Evolutionary conservation across 2,329 filamentous ascomycete species (phyloP).

Genomic region (Pseudogymnoascus sp.): DNA sequence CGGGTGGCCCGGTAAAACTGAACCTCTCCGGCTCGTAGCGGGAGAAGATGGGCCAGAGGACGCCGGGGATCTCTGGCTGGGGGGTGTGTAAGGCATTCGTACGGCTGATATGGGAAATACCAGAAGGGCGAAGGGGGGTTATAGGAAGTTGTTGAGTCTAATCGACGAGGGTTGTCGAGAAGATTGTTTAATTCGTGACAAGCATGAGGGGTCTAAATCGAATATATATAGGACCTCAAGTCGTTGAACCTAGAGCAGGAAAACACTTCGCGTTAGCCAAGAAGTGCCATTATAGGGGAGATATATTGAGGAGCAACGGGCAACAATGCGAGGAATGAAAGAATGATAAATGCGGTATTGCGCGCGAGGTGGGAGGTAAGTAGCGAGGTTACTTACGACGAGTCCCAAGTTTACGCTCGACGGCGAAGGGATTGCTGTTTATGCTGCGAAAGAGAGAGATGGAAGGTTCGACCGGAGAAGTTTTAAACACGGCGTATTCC

Average conservation of each 20-base stretch:
- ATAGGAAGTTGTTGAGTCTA: slow-evolving; percentile 17
- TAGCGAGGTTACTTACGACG: not conserved
- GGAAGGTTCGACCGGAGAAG: slow-evolving; percentile 12
- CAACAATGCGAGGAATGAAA: slow-evolving; percentile 1
- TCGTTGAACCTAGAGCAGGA: slow-evolving; percentile 19
- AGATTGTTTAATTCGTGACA: slow-evolving; percentile 17
- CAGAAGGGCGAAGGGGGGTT: slow-evolving; percentile 10
- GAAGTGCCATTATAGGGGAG: slow-evolving; percentile 1
- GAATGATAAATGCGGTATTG: not conserved
- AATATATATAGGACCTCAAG: slow-evolving; percentile 16
- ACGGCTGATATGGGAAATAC: slow-evolving; percentile 20
- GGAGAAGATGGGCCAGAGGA: slow-evolving; percentile 52
- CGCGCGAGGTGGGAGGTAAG: slow-evolving; percentile 8
- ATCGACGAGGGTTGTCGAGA: slow-evolving; percentile 17
- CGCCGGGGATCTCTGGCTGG: slow-evolving; percentile 58
- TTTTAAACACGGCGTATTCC: slow-evolving; percentile 25
- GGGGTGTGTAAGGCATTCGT: slow-evolving; percentile 84
- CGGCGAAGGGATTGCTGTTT: not conserved
- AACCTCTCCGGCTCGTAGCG: slow-evolving; percentile 50
- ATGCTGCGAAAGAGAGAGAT: not conserved
- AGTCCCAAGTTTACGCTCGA: not conserved
- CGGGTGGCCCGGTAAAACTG: slow-evolving; percentile 37
- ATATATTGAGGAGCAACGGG: not conserved
- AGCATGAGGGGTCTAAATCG: slow-evolving; percentile 18
- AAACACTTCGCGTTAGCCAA: slow-evolving; percentile 9